These are phyloP conservation scores for Barbatosphaeria neglecta DNA, from an alignment of 495 filamentous ascomycete genomes.

Conservation along the genomic window DNA sequence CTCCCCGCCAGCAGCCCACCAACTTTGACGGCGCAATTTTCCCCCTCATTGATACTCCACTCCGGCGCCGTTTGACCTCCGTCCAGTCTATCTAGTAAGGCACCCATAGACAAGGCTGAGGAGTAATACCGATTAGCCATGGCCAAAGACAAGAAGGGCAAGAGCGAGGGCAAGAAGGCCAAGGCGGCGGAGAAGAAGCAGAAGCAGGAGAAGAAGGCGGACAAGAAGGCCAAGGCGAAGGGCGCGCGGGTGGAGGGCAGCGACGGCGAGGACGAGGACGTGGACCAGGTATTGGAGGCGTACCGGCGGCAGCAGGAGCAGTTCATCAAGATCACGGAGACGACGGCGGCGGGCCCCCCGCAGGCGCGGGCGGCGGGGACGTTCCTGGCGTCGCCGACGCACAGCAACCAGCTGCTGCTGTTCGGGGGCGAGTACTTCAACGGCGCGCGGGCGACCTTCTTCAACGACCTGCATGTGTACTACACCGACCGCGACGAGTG, in stretches of 20 bases:
- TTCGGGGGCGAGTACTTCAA: constrained; percentile 75
- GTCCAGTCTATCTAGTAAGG: no score
- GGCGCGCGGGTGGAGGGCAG: constrained; percentile 50
- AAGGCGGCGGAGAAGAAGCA: constrained; percentile 51
- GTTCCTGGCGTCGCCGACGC: constrained; percentile 70
- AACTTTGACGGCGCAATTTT: no score
- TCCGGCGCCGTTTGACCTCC: no score
- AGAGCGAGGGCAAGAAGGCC: constrained; percentile 48
- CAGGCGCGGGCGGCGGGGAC: constrained; percentile 66
- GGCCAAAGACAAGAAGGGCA: constrained; percentile 51
- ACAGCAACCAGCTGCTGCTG: constrained; percentile 78
- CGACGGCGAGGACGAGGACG: constrained; percentile 82
- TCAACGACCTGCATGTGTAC: constrained; percentile 74
- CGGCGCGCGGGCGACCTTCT: constrained; percentile 51
- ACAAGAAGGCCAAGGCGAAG: constrained; percentile 50
- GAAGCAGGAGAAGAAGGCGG: constrained; percentile 52
- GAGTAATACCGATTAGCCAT: constrained; percentile 21
- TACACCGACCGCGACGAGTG: constrained; percentile 78
- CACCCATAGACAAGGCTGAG: no score
- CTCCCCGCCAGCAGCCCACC: no score
- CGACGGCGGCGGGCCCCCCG: constrained; percentile 56
- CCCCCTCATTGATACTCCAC: no score
- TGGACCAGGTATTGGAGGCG: constrained; percentile 92
- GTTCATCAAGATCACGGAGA: constrained; percentile 88
- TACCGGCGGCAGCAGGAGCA: constrained; percentile 76